Base-by-base conservation (phyloP, 805 yeast species). In the Cyberlindnera xishuangbannaensis region DNA sequence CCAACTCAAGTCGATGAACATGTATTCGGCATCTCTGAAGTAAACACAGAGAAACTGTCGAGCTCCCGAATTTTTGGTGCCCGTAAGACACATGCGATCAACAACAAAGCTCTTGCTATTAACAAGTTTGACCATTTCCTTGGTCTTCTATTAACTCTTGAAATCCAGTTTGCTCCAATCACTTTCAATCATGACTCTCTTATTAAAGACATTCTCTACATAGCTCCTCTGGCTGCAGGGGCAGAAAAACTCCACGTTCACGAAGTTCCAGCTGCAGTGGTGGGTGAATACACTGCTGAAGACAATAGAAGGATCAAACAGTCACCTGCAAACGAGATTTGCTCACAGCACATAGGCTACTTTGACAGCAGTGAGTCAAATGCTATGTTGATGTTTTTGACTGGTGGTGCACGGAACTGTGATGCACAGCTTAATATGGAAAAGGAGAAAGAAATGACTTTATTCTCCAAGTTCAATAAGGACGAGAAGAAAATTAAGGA, bases 141-240 rank as follows among this genome's bases (percentile, higher is more conserved):
- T 4, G 49, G 51, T 10, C 16, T 53, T 12, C 24, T 56, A 19
- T 39, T 48, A 11, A 37, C 59, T 6, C 36, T 24, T 15, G 42
- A 35, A 12, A 44, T 47, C 36, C 50, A 27, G 29, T 43, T 33
- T 31, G 41, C 28, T 32, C 45, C 30, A 28, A 35, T 28, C 28
- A 39, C 14, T 42, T 51, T 18, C n/a, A 30, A 25, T 37, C 56
- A 40, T 39, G 50, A 29, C 53, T 59, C 14, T 51, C 49, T 48
- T 42, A 50, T 36, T 12, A 8, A 24, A 2, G 64, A 61, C 30
- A 41, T 53, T 19, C 44, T 56, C 25, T 61, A 58, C 60, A 27
- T 61, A 4, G 63, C 62, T 8, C 61, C 48, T 18, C 36, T 41
- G 6, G 19, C 48, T 0, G 37, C 47, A 13, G 45, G 52, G 17